Evolutionary conservation across 768 basidiomycete species (phyloP).

Genomic region (Coprinopsis cinerea): DNA sequence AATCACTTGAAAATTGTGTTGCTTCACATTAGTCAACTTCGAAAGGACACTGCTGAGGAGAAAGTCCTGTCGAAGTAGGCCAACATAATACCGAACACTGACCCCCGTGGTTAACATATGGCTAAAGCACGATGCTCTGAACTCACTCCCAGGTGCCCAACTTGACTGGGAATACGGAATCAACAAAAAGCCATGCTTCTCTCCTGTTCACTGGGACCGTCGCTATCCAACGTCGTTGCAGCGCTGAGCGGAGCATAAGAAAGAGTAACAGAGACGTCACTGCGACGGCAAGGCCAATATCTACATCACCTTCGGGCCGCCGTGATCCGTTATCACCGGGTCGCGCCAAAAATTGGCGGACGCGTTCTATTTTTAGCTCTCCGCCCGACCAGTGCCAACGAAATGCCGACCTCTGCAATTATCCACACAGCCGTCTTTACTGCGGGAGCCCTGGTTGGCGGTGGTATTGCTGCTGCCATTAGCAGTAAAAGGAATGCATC

Average conservation of each 20-base stretch:
- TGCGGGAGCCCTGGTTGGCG: slow-evolving; percentile 76
- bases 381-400: not conserved
- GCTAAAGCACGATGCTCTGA: no score
- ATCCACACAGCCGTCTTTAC: slow-evolving; percentile 73
- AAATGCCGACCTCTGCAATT: not conserved
- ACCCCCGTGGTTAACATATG: no score
- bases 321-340: not conserved
- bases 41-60: slow-evolving; percentile 42
- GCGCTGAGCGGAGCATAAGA: slow-evolving; percentile 8
- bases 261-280: not conserved
- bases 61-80: slow-evolving; percentile 52
- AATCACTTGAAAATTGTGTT: slow-evolving; percentile 55
- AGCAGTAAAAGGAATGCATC: slow-evolving; percentile 24
- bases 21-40: slow-evolving; percentile 46
- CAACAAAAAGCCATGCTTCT: slow-evolving; percentile 63
- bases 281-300: not conserved
- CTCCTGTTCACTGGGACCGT: slow-evolving; percentile 5
- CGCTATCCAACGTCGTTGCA: slow-evolving; percentile 1
- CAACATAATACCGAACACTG: slow-evolving; percentile 63
- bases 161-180: slow-evolving; percentile 73
- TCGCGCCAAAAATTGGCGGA: not conserved
- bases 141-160: slow-evolving; percentile 71
- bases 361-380: not conserved
- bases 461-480: slow-evolving; percentile 56
- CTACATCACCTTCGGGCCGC: not conserved